Evolutionary conservation across 169 alveolate species (phyloP), one percentile per base, ranked within the genome.

Genomic region (Babesia divergens): DNA sequence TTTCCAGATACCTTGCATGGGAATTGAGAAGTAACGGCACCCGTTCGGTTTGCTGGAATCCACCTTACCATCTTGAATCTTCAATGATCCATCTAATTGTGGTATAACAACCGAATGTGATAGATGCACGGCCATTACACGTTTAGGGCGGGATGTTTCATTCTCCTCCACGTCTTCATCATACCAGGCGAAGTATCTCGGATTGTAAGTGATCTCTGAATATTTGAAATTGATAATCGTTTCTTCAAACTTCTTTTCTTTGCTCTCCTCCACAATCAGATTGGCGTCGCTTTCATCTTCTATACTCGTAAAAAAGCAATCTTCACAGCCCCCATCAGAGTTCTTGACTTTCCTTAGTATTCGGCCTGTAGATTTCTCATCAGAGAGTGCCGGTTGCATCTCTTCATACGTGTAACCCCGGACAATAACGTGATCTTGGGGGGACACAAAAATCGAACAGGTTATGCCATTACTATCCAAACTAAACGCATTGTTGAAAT

Each of bases 131-230:
- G 34, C 31, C 5, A 46, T 28, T 8, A 62, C n/a, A n/a, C n/a
- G n/a, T n/a, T n/a, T n/a, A n/a, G n/a, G n/a, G n/a, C n/a, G n/a
- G n/a, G n/a, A n/a, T n/a, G n/a, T 62, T 34, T 62, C 47, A 11
- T 26, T 49, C 31, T 24, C 7, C 1, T 62, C 31, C 18, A n/a
- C 7, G 5, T 37, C 38, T 14, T 58, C 53, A 24, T n/a, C 68
- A 0, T 37, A n/a, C 68, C 68, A 58, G 11, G 28, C 52, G 40
- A 24, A 58, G 53, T 58, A 54, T 16, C 49, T 54, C 22, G 65
- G 65, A 16, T 29, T 54, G 16, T 54, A 49, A n/a, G 16, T 16
- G 6, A 54, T 13, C n/a, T 3, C 49, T 13, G 1, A 18, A 51
- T 18, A 24, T 2, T 2, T 32, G 24, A 56, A 28, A 18, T 29